These are phyloP conservation scores for Gaillardinia entomophila DNA, from an alignment of 805 yeast genomes.

Conservation along the genomic window DNA sequence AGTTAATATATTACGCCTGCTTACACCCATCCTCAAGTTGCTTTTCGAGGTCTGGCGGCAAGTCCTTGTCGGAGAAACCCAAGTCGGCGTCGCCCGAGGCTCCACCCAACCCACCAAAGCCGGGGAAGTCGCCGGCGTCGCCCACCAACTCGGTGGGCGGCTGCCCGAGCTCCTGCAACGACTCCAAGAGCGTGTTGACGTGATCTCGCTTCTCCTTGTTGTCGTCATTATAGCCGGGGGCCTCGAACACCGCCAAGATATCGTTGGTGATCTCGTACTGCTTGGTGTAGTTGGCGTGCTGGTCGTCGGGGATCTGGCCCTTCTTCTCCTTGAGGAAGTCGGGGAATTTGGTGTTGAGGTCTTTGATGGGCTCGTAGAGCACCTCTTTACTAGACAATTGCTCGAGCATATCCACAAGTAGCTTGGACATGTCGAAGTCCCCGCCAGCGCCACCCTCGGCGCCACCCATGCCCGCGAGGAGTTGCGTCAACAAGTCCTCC, in stretches of 20 bases:
- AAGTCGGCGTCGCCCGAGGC: conserved; percentile 27
- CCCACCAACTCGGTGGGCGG: conserved; percentile 76
- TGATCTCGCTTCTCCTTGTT: conserved; percentile 39
- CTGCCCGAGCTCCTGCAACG: conserved; percentile 69
- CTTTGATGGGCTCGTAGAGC: conserved; percentile 82
- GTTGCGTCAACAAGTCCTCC: conserved; percentile 56
- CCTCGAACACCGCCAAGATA: conserved; percentile 65
- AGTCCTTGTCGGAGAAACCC: conserved; percentile 46
- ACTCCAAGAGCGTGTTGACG: conserved; percentile 56
- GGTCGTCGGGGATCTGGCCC: conserved; percentile 38
- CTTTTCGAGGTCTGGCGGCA: conserved; percentile 48
- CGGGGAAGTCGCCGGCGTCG: conserved; percentile 43
- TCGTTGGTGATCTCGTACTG: conserved; percentile 60
- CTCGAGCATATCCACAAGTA: conserved; percentile 68
- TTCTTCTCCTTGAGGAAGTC: conserved; percentile 58
- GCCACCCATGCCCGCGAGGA: conserved; percentile 45
- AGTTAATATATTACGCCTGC: conserved; percentile 21
- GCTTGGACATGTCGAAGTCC: conserved; percentile 55
- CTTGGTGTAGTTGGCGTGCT: conserved; percentile 46
- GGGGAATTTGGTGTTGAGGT: conserved; percentile 67
- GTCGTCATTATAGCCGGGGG: conserved; percentile 52
- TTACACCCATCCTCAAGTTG: conserved; percentile 55
- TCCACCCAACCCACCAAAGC: conserved; percentile 27
- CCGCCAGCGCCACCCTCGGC: conserved; percentile 28
- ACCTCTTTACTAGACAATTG: conserved; percentile 83